Evolutionary conservation across 1,284 basidiomycete species (phyloP).

Genomic region (Cutaneotrichosporon dermatis): DNA sequence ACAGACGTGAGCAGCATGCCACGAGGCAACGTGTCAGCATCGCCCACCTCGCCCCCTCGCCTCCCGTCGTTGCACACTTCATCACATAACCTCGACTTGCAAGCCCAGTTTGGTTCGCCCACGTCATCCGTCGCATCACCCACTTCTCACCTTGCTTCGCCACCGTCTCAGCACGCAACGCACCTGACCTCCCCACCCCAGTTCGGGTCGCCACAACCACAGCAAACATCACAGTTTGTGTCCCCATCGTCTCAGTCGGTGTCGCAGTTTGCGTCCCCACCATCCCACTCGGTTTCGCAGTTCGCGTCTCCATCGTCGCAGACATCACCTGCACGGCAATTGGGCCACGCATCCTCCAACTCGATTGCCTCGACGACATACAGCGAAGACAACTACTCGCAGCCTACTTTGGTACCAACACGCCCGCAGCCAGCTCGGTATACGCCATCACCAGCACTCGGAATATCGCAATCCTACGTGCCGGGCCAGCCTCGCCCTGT

Average conservation of each 20-base stretch:
- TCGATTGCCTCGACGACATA: conserved; percentile 5
- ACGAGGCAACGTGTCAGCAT: not conserved
- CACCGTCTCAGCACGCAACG: not conserved
- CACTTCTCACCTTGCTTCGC: not conserved
- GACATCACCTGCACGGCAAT: not conserved
- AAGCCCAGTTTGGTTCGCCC: not conserved
- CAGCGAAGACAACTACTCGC: conserved; percentile 3
- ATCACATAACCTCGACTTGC: not conserved
- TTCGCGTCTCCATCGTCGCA: not conserved
- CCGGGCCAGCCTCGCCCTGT: conserved; percentile 44
- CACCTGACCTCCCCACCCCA: too few species aligned
- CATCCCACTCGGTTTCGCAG: not conserved
- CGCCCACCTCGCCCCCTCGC: not conserved
- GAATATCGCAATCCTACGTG: conserved; percentile 23
- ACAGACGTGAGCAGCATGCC: not conserved
- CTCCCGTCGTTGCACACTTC: not conserved
- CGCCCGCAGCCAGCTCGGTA: conserved; percentile 33
- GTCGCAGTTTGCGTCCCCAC: not conserved
- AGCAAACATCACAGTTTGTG: not conserved
- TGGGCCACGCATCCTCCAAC: not conserved
- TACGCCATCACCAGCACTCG: conserved; percentile 21
- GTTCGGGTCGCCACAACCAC: too few species aligned
- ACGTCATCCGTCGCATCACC: not conserved
- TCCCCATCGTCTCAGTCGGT: not conserved
- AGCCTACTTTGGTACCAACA: conserved; percentile 34